Conservation (phyloP, 805 yeast species). For the Candida patagonica region DNA sequence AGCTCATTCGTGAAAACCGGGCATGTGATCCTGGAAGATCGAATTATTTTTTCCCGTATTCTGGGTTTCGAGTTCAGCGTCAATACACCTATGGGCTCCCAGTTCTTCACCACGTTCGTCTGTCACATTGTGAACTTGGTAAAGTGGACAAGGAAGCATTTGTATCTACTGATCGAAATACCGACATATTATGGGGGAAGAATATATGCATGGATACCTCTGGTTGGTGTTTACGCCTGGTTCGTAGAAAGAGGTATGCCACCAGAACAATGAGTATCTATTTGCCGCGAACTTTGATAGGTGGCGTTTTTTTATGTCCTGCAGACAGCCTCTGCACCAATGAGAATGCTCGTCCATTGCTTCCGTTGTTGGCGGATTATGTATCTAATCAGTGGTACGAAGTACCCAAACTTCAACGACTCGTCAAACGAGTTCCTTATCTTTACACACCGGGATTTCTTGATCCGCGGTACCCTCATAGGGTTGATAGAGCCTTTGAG, state of each 20-base stretch:
- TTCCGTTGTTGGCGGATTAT: constrained; percentile 54
- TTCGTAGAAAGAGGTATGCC: constrained; percentile 49
- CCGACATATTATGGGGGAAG: constrained; percentile 40
- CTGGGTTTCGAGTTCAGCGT: constrained; percentile 49
- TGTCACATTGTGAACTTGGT: constrained; percentile 48
- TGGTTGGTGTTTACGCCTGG: constrained; percentile 45
- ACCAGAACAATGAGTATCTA: constrained; percentile 36
- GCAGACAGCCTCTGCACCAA: constrained; percentile 19
- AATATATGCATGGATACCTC: constrained; percentile 13
- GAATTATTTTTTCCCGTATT: constrained; percentile 31
- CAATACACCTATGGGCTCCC: constrained; percentile 38
- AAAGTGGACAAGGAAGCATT: constrained; percentile 35
- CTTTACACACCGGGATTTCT: constrained; percentile 40
- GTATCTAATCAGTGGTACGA: constrained; percentile 38
- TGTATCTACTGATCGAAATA: constrained; percentile 26
- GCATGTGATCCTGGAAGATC: constrained; percentile 30
- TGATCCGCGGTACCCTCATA: constrained; percentile 19
- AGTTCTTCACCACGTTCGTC: constrained; percentile 34
- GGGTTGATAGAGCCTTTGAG: constrained; percentile 18
- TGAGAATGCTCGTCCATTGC: constrained; percentile 33
- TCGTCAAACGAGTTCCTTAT: constrained; percentile 47
- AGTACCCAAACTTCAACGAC: constrained; percentile 12
- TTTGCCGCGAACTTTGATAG: constrained; percentile 52
- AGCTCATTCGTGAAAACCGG: constrained; percentile 26
- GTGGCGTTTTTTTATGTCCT: constrained; percentile 50